These are phyloP conservation scores for Saccharomycopsis sp. DNA, from an alignment of 805 yeast genomes.

Conservation along the genomic window DNA sequence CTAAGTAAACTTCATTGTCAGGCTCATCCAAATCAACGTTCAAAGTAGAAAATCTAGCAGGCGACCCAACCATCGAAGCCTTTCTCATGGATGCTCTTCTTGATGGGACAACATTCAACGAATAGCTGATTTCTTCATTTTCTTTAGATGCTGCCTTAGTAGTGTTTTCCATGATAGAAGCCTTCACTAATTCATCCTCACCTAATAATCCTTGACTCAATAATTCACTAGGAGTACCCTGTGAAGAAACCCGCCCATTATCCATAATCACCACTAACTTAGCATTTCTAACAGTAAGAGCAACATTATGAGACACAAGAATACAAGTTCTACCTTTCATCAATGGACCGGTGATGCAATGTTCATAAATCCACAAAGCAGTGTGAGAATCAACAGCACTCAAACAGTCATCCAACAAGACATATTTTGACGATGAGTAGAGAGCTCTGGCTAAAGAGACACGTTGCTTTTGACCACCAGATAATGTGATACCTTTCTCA, in stretches of 20 bases:
- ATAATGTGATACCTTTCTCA: constrained; percentile 91
- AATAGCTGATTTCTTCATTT: constrained; percentile 22
- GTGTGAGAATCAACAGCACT: constrained; percentile 98
- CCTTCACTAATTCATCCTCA: constrained; percentile 72
- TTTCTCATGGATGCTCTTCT: constrained; percentile 19
- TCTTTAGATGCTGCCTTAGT: not conserved
- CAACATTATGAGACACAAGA: constrained; percentile 90
- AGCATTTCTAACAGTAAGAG: constrained; percentile 79
- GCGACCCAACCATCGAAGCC: constrained; percentile 25
- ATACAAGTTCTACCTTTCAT: constrained; percentile 84
- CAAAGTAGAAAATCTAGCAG: constrained; percentile 22
- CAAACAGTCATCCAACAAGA: constrained; percentile 87
- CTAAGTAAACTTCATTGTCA: constrained; percentile 32
- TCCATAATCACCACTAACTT: constrained; percentile 74
- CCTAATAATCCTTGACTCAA: constrained; percentile 71
- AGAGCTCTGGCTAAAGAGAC: constrained; percentile 92
- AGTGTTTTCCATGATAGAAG: constrained; percentile 51
- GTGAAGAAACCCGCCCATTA: constrained; percentile 72
- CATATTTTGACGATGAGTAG: constrained; percentile 76
- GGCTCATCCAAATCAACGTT: constrained; percentile 30
- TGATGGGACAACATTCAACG: constrained; percentile 9
- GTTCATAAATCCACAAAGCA: constrained; percentile 86
- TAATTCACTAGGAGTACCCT: constrained; percentile 70
- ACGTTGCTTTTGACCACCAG: constrained; percentile 98
- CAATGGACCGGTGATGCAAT: constrained; percentile 82